Evolutionary conservation across 129 eudicot genomes (phyloP), one percentile per base, ranked within the genome.

Genomic region (Saussurea involucrata): DNA sequence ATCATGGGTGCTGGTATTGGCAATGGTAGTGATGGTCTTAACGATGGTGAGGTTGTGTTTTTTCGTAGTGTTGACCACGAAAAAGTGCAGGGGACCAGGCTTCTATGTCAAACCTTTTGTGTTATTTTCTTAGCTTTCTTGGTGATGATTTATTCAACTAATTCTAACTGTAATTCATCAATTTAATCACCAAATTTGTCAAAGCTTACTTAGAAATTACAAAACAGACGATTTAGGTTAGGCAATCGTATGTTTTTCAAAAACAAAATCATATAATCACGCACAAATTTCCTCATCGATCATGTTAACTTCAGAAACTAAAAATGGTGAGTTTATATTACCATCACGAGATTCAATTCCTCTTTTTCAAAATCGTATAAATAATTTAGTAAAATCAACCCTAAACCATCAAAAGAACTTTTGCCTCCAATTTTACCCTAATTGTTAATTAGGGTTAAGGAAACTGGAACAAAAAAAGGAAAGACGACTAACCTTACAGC

Each of bases 401-500:
- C 12, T 3, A 5, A 65, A 17, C 17, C 1, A 13, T 44, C 8
- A 13, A 9, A 3, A 71, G 3, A 24, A 24, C 8, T 6, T 24
- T 11, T 44, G 22, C 61, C 32, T 40, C 33, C 15, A 76, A 31
- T 10, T 69, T 57, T 5, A 42, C 46, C 63, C 33, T 37, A 58
- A 55, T 69, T 34, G 34, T 3, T 34, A 34, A 5, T 37, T 10
- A 1, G 1, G 0, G 13, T 37, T 9, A 32, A 32, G 36, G 36
- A 32, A 32, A 6, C 6, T 32, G 36, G 36, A 32, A 32, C 5
- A 0, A 32, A 4, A 4, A 6, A 4, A 6, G 36, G 10, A 40
- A 10, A 40, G 4, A 18, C 4, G 25, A 81, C 73, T 33, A 33
- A 88, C 90, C 88, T 75, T 17, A 73, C 68, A 46, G 81, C 82